Evolutionary conservation across 1,139 yeast species (phyloP).

Genomic region (Blastobotrys raffinosifermentans): DNA sequence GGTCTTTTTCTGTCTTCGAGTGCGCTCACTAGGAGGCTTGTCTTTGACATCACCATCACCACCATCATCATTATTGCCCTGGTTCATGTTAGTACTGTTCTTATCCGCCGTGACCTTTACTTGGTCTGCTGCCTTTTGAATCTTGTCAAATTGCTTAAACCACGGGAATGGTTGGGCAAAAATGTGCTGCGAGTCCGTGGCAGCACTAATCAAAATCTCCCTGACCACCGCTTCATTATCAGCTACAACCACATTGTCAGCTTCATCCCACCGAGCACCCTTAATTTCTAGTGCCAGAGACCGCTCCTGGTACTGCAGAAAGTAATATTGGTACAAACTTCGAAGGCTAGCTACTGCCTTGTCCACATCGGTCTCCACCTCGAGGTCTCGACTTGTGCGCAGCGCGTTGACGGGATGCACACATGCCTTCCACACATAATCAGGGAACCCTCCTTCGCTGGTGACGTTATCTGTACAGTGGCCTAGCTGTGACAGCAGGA

Average conservation of each 20-base stretch:
- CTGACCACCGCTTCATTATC: neutral
- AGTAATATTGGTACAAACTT: constrained; percentile 1
- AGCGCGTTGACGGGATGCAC: neutral
- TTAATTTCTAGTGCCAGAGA: neutral
- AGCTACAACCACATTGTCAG: neutral
- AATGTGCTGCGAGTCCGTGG: constrained; percentile 1
- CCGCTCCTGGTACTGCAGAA: constrained; percentile 1
- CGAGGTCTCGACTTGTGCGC: too few relatives aligned
- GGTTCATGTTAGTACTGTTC: too few relatives aligned
- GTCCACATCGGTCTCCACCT: too few relatives aligned
- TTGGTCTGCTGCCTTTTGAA: neutral
- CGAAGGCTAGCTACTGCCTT: neutral
- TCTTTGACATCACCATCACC: neutral
- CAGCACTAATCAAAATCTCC: neutral
- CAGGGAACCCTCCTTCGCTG: neutral
- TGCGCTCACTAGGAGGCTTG: neutral
- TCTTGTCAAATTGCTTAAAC: neutral
- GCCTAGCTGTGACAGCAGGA: neutral
- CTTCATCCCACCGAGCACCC: constrained; percentile 1
- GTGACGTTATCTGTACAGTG: neutral
- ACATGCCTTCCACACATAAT: neutral
- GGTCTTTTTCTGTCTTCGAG: neutral
- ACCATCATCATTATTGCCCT: neutral
- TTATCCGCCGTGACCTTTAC: neutral
- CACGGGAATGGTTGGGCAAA: constrained; percentile 2